A percentile compares a stretch with the other conserved stretches of the same genome.
phyloP scores from a whole-genome alignment of 129 eudicot species.

The Pulicaria dysenterica region DNA sequence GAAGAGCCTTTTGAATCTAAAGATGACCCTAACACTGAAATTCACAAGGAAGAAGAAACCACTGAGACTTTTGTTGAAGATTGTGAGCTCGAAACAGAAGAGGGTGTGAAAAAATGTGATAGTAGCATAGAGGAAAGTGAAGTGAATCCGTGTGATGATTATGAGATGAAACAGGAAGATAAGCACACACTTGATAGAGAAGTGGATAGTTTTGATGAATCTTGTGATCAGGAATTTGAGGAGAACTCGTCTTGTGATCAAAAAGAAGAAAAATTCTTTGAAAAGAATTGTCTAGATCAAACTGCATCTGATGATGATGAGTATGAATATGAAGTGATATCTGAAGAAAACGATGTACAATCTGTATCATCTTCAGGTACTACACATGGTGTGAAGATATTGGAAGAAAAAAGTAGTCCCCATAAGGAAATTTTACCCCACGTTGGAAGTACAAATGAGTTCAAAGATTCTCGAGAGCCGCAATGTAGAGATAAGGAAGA shows the following conservation, averaged over 20 bases:
- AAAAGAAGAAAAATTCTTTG: conserved; percentile 28
- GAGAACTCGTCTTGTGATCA: conserved; percentile 30
- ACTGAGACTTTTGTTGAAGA: conserved; percentile 27
- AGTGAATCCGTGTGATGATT: conserved; percentile 19
- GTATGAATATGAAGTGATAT: conserved; percentile 28
- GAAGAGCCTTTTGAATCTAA: conserved; percentile 34
- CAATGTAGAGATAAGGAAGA: conserved; percentile 31
- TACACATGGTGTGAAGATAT: conserved; percentile 17
- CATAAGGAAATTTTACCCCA: conserved; percentile 13
- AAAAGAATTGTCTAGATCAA: conserved; percentile 25
- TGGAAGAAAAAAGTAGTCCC: conserved; percentile 22
- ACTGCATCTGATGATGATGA: conserved; percentile 35
- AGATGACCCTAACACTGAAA: conserved; percentile 19
- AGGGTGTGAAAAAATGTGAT: conserved; percentile 15
- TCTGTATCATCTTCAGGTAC: conserved; percentile 42
- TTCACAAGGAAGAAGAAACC: conserved; percentile 28
- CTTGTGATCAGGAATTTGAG: conserved; percentile 31
- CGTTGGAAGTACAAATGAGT: conserved; percentile 23
- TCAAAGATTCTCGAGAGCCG: conserved; percentile 33
- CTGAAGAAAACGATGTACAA: conserved; percentile 35
- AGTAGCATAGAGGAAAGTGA: conserved; percentile 27
- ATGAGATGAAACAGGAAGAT: conserved; percentile 29
- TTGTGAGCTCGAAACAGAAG: conserved; percentile 38
- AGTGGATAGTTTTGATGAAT: conserved; percentile 23
- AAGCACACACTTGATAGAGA: conserved; percentile 16